Percentiles rank a stretch among this genome's conserved stretches.
These are phyloP conservation scores for Penicillium manginii DNA, from an alignment of 495 filamentous ascomycete species.

Conservation along the genomic window DNA sequence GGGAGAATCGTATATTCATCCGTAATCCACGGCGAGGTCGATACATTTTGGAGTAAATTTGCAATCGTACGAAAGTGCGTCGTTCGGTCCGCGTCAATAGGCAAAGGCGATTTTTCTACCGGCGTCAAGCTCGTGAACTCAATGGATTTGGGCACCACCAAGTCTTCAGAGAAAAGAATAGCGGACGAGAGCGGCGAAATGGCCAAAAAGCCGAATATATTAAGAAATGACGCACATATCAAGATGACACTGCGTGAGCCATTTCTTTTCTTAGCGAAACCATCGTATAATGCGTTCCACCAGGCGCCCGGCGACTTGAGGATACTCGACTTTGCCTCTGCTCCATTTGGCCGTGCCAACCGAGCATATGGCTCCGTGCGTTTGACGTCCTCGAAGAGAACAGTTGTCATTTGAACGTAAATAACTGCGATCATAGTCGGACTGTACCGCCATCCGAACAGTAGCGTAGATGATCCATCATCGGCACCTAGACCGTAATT, in stretches of 20 bases:
- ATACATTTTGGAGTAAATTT: conserved; percentile 37
- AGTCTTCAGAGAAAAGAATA: too few relatives aligned
- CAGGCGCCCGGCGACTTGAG: conserved; percentile 24
- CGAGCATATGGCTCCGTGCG: conserved; percentile 39
- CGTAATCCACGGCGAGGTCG: conserved; percentile 45
- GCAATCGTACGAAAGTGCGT: conserved; percentile 38
- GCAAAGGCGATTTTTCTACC: conserved; percentile 5
- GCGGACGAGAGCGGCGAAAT: too few relatives aligned
- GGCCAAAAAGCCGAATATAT: conserved; percentile 34
- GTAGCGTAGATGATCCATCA: conserved; percentile 26
- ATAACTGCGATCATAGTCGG: conserved; percentile 37
- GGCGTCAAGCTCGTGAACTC: too few relatives aligned
- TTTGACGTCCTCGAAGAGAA: conserved; percentile 32
- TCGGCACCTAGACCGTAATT: conserved; percentile 32
- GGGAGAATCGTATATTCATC: conserved; percentile 41
- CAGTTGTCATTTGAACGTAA: conserved; percentile 29
- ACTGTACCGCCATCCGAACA: conserved; percentile 36
- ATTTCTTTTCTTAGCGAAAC: conserved; percentile 27
- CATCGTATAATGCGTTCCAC: conserved; percentile 29
- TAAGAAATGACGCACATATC: conserved; percentile 29
- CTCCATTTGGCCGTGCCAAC: conserved; percentile 28
- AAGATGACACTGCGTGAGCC: conserved; percentile 26
- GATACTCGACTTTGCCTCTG: conserved; percentile 25
- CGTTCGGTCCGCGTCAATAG: conserved; percentile 21
- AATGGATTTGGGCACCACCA: too few relatives aligned